Conservation (phyloP, 805 yeast species). For the Kuraishia borneana region DNA sequence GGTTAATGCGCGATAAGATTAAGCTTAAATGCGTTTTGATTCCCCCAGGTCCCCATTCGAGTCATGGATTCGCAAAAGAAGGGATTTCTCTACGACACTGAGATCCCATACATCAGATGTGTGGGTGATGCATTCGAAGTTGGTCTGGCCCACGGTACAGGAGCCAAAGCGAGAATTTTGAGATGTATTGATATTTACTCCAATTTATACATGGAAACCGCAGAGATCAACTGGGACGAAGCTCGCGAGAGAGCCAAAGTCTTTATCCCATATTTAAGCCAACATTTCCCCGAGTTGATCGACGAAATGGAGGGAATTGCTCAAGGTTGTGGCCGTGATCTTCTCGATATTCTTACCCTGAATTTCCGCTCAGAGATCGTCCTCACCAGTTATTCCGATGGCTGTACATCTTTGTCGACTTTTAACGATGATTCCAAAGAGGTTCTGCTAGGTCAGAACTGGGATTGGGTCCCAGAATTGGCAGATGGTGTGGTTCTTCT, state of each 20-base stretch:
- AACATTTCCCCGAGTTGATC: conserved; percentile 16
- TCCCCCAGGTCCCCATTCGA: too few relatives aligned
- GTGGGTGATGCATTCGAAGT: conserved; percentile 15
- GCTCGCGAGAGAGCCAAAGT: conserved; percentile 16
- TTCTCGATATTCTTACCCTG: conserved; percentile 24
- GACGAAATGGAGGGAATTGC: conserved; percentile 27
- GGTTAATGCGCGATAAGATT: too few relatives aligned
- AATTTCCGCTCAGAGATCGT: conserved; percentile 27
- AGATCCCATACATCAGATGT: conserved; percentile 12
- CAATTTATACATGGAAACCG: conserved; percentile 13
- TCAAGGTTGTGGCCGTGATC: conserved; percentile 19
- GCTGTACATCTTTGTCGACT: conserved; percentile 24
- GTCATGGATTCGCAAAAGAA: too few relatives aligned
- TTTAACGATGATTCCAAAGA: conserved; percentile 11
- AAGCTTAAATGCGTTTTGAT: too few relatives aligned
- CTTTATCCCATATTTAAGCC: conserved; percentile 16
- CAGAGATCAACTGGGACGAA: conserved; percentile 16
- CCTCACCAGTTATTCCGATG: conserved; percentile 23
- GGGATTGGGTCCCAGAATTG: conserved; percentile 27
- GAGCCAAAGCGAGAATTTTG: conserved; percentile 17
- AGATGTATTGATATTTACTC: conserved; percentile 18
- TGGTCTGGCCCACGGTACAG: conserved; percentile 22
- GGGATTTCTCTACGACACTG: conserved; percentile 15
- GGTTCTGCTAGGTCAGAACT: conserved; percentile 22
- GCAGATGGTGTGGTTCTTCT: conserved; percentile 14